A percentile compares a stretch with the other conserved stretches of the same genome.
Conservation (phyloP, 1,284 basidiomycete genomes). For the Tilletia setariae region DNA sequence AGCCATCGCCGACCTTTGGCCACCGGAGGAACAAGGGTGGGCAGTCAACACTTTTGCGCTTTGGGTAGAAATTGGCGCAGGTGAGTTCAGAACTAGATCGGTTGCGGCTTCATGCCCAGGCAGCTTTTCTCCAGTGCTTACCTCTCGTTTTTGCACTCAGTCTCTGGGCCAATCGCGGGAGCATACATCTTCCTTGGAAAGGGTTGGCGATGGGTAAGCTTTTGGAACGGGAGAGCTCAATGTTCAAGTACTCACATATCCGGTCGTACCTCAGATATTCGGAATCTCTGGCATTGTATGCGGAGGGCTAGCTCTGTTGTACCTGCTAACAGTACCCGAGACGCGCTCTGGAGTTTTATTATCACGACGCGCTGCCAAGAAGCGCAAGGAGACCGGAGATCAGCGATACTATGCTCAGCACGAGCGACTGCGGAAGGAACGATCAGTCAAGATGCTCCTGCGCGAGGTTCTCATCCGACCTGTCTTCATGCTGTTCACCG, state of each 20-base stretch:
- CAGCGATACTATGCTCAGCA: constrained; percentile 50
- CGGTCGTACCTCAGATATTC: constrained; percentile 22
- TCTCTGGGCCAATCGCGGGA: constrained; percentile 31
- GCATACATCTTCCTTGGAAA: constrained; percentile 28
- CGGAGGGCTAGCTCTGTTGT: constrained; percentile 28
- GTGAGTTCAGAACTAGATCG: constrained; percentile 1
- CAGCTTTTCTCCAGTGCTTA: not conserved
- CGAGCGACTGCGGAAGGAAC: constrained; percentile 48
- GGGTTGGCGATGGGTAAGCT: constrained; percentile 36
- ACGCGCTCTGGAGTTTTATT: constrained; percentile 50
- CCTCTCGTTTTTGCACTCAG: not conserved
- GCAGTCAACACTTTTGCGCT: constrained; percentile 41
- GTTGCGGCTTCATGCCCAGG: too few relatives aligned
- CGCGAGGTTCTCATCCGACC: constrained; percentile 23
- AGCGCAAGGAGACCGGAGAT: constrained; percentile 53
- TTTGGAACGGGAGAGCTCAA: too few relatives aligned
- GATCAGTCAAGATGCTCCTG: constrained; percentile 18
- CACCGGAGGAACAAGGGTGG: constrained; percentile 39
- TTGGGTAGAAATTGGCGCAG: constrained; percentile 34
- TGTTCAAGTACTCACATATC: too few relatives aligned
- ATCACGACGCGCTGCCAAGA: constrained; percentile 46
- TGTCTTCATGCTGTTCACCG: constrained; percentile 47
- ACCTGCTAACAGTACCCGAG: constrained; percentile 36
- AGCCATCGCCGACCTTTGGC: constrained; percentile 38
- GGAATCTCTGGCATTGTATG: constrained; percentile 36